Base-by-base conservation (phyloP, 2,329 filamentous ascomycete species). In the Mollisiaceae sp. region DNA sequence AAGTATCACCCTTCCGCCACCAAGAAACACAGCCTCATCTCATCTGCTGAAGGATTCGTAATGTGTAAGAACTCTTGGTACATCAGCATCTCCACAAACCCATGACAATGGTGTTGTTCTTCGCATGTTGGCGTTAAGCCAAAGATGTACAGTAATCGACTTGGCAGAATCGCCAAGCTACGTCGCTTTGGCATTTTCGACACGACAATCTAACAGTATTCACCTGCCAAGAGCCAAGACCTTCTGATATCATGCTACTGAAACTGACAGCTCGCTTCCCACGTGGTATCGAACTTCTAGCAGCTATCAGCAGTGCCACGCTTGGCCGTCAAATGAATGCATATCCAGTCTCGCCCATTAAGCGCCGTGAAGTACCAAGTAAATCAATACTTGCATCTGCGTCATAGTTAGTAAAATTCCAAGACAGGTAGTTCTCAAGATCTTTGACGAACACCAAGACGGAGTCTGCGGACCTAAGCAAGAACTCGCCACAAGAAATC, bases 141-240 rank as follows among this genome's bases (percentile, higher is more conserved):
- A 32, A 32, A 32, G 27, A 32, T 32, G 27, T 6, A 32, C 27
- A 32, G 27, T 32, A 32, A 32, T 32, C 27, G 3, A 32, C 27
- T 32, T 32, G 27, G 27, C 27, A 32, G 3, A 3, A 32, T 32
- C 27, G 27, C 27, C 27, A 32, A 32, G 27, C 27, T 32, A 6
- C 3, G 27, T 6, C 27, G 27, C 6, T 32, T 6, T 32, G 27
- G 27, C 27, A 32, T 3, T 6, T 32, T 6, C 27, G 27, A 32
- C 27, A 32, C 27, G 6, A 32, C 27, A 32, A 3, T 6, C 27
- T 6, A 32, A 32, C 6, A 6, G 27, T 6, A 32, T 50, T 50
- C 45, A 50, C 6, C n/a, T 18, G 45, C 45, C 45, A 22, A 50
- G n/a, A 50, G 45, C n/a, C 45, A 22, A 50, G 45, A 50, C n/a